These are phyloP conservation scores for Mrakiaceae sp. DNA, from an alignment of 1,284 basidiomycete genomes.

Conservation along the genomic window DNA sequence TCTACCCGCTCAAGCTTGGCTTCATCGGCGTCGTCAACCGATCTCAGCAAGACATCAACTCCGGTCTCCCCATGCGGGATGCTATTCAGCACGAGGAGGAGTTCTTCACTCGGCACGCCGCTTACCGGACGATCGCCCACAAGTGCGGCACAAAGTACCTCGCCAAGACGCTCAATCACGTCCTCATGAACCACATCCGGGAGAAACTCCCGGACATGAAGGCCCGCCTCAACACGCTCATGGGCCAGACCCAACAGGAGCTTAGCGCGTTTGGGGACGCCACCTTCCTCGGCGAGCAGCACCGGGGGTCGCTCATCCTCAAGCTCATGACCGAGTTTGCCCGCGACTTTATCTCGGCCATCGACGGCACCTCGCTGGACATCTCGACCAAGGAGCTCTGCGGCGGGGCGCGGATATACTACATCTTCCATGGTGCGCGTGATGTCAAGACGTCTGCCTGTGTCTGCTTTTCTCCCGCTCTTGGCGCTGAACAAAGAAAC, in stretches of 20 bases:
- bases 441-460: background rate
- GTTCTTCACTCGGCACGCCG: conserved; percentile 81
- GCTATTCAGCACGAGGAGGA: conserved; percentile 78
- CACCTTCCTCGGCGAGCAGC: conserved; percentile 82
- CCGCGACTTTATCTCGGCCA: conserved; percentile 91
- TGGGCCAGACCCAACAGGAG: conserved; percentile 99
- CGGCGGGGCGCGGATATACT: conserved; percentile 95
- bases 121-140: conserved; percentile 92
- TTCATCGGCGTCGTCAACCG: conserved; percentile 97
- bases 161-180: conserved; percentile 87
- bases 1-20: conserved; percentile 94
- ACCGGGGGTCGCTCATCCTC: conserved; percentile 77
- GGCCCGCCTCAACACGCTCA: conserved; percentile 90
- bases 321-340: conserved; percentile 99
- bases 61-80: conserved; percentile 72
- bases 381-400: conserved; percentile 98
- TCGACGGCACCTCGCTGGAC: conserved; percentile 94
- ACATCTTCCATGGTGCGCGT: conserved; percentile 70
- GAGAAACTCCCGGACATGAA: conserved; percentile 99
- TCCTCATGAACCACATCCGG: conserved; percentile 93
- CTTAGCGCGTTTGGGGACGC: conserved; percentile 91
- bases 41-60: conserved; percentile 94
- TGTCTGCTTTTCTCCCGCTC: background rate
- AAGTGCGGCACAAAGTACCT: conserved; percentile 94
- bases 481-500: background rate